phyloP scores from a whole-genome alignment of 129 eudicot genomes.

The Mikania micrantha region DNA sequence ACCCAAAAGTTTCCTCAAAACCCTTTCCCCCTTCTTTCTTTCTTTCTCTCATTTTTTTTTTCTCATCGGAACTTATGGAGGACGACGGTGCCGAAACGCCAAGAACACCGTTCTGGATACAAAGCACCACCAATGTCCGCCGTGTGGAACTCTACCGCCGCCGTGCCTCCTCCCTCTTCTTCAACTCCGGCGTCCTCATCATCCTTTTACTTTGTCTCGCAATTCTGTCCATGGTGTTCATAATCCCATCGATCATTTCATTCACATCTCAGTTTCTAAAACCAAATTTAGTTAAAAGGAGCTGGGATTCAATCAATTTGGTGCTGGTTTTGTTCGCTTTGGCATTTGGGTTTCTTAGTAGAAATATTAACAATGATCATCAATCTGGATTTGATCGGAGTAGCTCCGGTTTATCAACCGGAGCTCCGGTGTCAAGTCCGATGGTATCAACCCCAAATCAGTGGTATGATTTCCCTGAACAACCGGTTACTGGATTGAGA shows the following conservation, averaged over 20 bases:
- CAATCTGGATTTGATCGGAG: conserved; percentile 24
- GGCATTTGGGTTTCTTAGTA: conserved; percentile 70
- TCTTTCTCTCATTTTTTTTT: neutral
- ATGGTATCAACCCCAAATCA: conserved; percentile 25
- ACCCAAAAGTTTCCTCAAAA: conserved; percentile 21
- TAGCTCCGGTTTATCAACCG: conserved; percentile 32
- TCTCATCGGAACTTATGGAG: too few relatives aligned
- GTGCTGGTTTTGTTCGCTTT: conserved; percentile 70
- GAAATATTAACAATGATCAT: conserved; percentile 35
- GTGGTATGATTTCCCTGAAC: conserved; percentile 55
- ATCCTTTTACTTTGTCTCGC: conserved; percentile 48
- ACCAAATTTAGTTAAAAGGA: conserved; percentile 57
- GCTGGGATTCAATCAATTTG: conserved; percentile 77
- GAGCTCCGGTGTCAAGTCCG: conserved; percentile 29
- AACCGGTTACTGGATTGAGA: conserved; percentile 36
- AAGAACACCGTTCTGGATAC: conserved; percentile 64
- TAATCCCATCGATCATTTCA: conserved; percentile 52
- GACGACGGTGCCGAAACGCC: conserved; percentile 51
- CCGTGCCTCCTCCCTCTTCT: conserved; percentile 48
- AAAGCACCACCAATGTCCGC: conserved; percentile 58
- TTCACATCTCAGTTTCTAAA: conserved; percentile 40
- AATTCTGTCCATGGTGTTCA: conserved; percentile 39
- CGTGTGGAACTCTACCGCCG: conserved; percentile 51
- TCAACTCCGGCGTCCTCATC: conserved; percentile 68
- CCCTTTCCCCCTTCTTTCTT: neutral